phyloP scores from a whole-genome alignment of 2,329 filamentous ascomycete species.

The Fusarium duplospermum region DNA sequence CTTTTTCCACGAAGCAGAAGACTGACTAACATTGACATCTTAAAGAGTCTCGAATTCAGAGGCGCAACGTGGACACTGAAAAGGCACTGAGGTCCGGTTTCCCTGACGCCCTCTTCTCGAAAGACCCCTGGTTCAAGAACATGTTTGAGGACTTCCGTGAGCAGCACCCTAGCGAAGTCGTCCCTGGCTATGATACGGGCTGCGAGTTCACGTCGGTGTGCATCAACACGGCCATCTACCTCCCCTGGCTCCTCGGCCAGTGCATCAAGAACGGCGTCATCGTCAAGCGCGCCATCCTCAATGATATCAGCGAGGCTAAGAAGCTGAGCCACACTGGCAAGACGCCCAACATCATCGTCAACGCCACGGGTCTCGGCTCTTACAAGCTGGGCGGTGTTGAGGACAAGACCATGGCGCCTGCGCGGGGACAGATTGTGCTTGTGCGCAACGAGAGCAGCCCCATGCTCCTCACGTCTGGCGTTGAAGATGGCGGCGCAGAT shows the following conservation, averaged over 20 bases:
- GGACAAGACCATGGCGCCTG: conserved; percentile 79
- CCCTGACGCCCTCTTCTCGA: conserved; percentile 72
- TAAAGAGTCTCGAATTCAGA: conserved; percentile 61
- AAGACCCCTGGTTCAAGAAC: conserved; percentile 80
- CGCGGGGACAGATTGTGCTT: conserved; percentile 84
- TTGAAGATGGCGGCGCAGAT: conserved; percentile 79
- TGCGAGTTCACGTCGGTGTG: conserved; percentile 86
- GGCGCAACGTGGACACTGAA: conserved; percentile 71
- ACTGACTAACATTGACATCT: conserved; percentile 4
- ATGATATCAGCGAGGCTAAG: conserved; percentile 79
- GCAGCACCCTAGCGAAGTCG: conserved; percentile 68
- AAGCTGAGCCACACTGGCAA: conserved; percentile 62
- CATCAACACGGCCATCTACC: conserved; percentile 90
- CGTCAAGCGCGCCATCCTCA: conserved; percentile 71
- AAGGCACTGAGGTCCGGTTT: conserved; percentile 44
- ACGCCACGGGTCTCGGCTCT: conserved; percentile 85
- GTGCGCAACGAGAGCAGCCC: conserved; percentile 81
- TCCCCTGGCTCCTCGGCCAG: conserved; percentile 85
- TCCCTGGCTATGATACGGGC: conserved; percentile 75
- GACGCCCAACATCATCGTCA: conserved; percentile 78
- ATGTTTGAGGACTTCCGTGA: conserved; percentile 77
- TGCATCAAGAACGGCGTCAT: conserved; percentile 79
- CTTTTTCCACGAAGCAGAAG: background rate
- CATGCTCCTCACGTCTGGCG: conserved; percentile 78
- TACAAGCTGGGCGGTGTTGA: conserved; percentile 82